Base-by-base conservation (phyloP, 2,329 filamentous ascomycete genomes). In the Colletotrichum camelliae region DNA sequence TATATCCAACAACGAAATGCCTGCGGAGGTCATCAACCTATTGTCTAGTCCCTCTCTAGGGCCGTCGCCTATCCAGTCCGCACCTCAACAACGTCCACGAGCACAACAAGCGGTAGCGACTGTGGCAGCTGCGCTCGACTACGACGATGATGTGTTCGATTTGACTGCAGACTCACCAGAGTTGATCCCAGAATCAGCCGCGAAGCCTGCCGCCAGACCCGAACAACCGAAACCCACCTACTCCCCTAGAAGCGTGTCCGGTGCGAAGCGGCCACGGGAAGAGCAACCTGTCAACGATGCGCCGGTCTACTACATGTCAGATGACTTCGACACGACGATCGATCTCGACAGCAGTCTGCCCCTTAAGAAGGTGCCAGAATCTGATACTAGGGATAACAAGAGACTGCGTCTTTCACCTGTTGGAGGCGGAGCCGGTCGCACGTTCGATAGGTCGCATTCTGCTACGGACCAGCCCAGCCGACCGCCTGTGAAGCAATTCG, bases 301-400 rank as follows among this genome's bases (percentile, higher is more conserved):
- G 72, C 80, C 66, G 64, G 81, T 84, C 31, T 74, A 83, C n/a
- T 83, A 84, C 67, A 77, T 85, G 13, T 84, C 83, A 0, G 84
- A 86, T 64, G 87, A 88, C 58, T 87, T 87, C 65, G 86, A 88
- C 57, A 83, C 81, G 9, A 87, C 84, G 1, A 81, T 84, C 6
- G 83, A 86, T 10, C 74, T 87, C 3, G 83, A 85, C 6, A 77
- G 70, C 24, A 77, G 70, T 6, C 57, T 69, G 1, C 48, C 55
- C 2, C 18, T 21, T 16, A 62, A 12, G 2, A 24, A 57, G 15
- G n/a, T 24, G 5, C 55, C 77, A 65, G 57, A 39, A 7, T 78
- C 81, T 12, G 31, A 74, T 4, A 72, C 78, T 5, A 80, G 81
- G 6, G 80, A 80, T 6, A 84, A 83, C 62, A 86, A 80, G 71